Evolutionary conservation across 2,329 filamentous ascomycete species (phyloP), one percentile per base, ranked within the genome.

Genomic region (Fusarium succisae): DNA sequence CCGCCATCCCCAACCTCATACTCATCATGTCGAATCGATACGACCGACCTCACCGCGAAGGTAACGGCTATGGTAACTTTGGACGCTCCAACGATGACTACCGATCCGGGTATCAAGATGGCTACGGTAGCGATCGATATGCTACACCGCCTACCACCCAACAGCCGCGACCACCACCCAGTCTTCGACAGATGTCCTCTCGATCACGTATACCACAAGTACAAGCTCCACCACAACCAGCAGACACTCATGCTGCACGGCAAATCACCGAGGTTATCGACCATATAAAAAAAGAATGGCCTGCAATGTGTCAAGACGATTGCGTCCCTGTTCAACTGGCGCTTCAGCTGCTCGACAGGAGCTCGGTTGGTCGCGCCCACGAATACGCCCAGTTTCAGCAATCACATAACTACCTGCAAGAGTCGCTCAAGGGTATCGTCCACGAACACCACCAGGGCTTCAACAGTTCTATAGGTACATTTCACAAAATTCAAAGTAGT

Each of bases 391-490:
- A 94, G 76, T 99, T 99, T 81, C 89, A 93, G 79, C 87, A 92
- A 75, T 95, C 94, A 53, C 94, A 98, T 81, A 87, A 91, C 74
- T 94, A 96, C 80, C 89, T 99, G n/a, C 95, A 99, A 81, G 92
- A 93, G 77, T 95, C 96, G 15, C 87, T 99, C 65, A 98, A 98
- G 83, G 91, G 92, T 39, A 98, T 99, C 77, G 96, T 99, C 32
- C 98, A 99, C 82, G 96, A 99, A 84, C 96, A 99, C 80, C 96
- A 99, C 80, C 96, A 99, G 82, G 97, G 96, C 53, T 99, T 99
- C 88, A 99, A 98, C 84, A 98, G 94, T 82, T 98, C 96, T 57
- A 98, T 99, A 73, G 96, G 96, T 82, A 98, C 96, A 26, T 99
- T 98, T 80, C 97, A 99, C 86, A 98, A 97, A 83, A 99, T 99